Base-by-base conservation (phyloP, 176 grass and related monocot species). In the Elaeis guineensis region DNA sequence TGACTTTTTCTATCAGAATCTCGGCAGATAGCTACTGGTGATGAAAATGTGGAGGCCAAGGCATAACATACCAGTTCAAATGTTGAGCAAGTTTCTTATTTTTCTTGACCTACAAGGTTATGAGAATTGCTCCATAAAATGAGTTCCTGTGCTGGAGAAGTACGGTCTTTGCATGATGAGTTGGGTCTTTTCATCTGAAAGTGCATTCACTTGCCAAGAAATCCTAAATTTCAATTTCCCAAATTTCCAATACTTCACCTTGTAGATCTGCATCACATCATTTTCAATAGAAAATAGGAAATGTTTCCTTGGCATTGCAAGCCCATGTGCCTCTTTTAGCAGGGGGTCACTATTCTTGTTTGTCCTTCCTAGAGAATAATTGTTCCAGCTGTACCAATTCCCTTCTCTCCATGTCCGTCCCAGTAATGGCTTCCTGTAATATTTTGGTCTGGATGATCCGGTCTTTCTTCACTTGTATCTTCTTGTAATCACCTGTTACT, bases 1-100 rank as follows among this genome's bases (percentile, higher is more conserved):
- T 67, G 74, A 70, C 62, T 75, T 53, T n/a, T 55, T 16, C 48
- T 74, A 24, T 75, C 78, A 24, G 83, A 81, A 66, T 71, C 78
- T 48, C 77, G 64, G 64, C 84, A 85, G 75, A 64, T 79, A 84
- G 22, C 68, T 28, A 62, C 71, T 24, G 84, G 55, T 70, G 84
- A 93, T 65, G 70, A 83, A 72, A 82, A 57, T 70, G 73, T 77
- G 20, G 89, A 89, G 70, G 78, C 66, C 62, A 80, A 85, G 63
- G 75, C 78, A 58, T 89, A 82, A 50, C 83, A 85, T 61, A 77
- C 80, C 64, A 55, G 72, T 65, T 71, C 73, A 28, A 53, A 68
- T 72, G 50, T 14, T 19, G 32, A n/a, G 56, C 62, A 66, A 76
- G 79, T 58, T 50, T 54, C 74, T 63, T 58, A 59, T 60, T 20